Base-by-base conservation (phyloP, 192 early-diverging fungal genomes). In the Coemansia nantahalensis region DNA sequence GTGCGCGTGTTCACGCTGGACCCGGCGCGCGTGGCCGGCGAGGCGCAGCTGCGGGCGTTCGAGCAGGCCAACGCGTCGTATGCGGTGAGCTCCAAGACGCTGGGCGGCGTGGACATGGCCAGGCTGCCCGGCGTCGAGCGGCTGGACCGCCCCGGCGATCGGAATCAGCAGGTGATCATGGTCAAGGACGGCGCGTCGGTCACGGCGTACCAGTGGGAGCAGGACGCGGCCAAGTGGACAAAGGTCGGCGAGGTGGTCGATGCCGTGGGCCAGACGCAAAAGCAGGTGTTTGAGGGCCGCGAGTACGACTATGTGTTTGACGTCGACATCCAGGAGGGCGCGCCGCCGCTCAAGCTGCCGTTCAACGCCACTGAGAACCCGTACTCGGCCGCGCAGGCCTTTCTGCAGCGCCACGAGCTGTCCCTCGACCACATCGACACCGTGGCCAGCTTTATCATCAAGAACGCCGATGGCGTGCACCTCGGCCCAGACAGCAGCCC, bases 221-320 rank as follows among this genome's bases (percentile, higher is more conserved):
- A 53, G 19, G 58, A 65, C 10, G 56, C 62, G 11, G 65, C 66
- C 10, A 47, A 61, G 21, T 99, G 97, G 97, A 34, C 58, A 24
- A 94, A 95, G 54, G 80, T 98, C 28, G 97, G 97, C 10, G 85
- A 92, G 24, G 93, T 99, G 1, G 93, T 96, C 0, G 94, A 97
- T 70, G 86, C 91, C 4, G 84, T 86, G 32, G 91, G 88, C 4
- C 75, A 76, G 9, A 59, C 79, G 8, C 65, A 84, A 19, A 97
- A 94, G 62, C 86, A 92, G 57, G 54, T 87, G 22, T 91, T 85
- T 61, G 78, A 84, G 5, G 94, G 95, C 24, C 78, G 80, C 37
- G 94, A 97, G 54, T 99, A 99, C 64, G 97, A 99, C 72, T 94
- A 90, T 65, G 90, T 99, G 24, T 99, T 99, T 79, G 93, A 95